Conservation (phyloP, 1,284 basidiomycete species). For the Cutaneotrichosporon sp. region DNA sequence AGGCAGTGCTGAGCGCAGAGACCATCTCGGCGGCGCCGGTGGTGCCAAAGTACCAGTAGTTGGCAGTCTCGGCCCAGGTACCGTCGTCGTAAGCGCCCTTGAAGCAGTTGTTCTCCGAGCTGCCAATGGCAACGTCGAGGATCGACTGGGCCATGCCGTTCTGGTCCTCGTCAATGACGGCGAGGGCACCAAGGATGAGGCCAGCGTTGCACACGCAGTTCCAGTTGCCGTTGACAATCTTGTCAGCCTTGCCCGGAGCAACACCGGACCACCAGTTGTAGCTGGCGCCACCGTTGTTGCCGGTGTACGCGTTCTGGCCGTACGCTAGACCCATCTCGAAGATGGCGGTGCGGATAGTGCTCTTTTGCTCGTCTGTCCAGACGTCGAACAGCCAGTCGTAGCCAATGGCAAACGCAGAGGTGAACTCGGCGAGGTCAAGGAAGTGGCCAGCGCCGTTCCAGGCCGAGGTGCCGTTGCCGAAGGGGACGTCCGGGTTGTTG, state of each 20-base stretch:
- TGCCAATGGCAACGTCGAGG: not conserved
- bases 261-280: slow-evolving; percentile 52
- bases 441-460: slow-evolving; percentile 84
- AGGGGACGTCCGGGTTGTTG: slow-evolving; percentile 49
- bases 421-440: slow-evolving; percentile 88
- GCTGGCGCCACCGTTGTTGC: slow-evolving; percentile 29
- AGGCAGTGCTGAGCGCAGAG: slow-evolving; percentile 74
- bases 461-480: slow-evolving; percentile 57
- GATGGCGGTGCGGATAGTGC: slow-evolving; percentile 66
- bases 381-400: slow-evolving; percentile 91
- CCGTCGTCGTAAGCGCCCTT: slow-evolving; percentile 63
- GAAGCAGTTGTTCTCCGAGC: slow-evolving; percentile 65
- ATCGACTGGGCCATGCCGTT: slow-evolving; percentile 1
- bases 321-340: slow-evolving; percentile 69
- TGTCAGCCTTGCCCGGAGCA: slow-evolving; percentile 12
- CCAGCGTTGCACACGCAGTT: slow-evolving; percentile 94
- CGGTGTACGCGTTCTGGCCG: slow-evolving; percentile 56
- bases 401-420: slow-evolving; percentile 77
- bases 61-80: slow-evolving; percentile 90
- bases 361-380: slow-evolving; percentile 70
- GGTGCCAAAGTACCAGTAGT: slow-evolving; percentile 95
- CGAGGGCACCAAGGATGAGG: slow-evolving; percentile 80
- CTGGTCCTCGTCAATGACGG: slow-evolving; percentile 79
- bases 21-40: slow-evolving; percentile 90
- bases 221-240: slow-evolving; percentile 70